Conservation (phyloP, 139 green algal genomes). For the Diplosphaera chodatii region DNA sequence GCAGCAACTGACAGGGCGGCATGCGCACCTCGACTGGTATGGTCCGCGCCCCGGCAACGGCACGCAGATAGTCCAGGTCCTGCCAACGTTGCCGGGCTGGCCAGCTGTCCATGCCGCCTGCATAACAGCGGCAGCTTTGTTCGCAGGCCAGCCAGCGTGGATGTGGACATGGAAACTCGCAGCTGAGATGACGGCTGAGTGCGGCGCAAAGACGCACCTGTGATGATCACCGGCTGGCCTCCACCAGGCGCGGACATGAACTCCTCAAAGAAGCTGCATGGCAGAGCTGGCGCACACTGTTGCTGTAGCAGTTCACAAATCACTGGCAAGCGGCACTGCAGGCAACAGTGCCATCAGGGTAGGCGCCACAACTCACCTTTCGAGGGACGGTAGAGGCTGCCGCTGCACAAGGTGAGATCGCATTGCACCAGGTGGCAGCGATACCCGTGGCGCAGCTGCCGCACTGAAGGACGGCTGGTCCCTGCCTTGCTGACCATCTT, state of each 20-base stretch:
- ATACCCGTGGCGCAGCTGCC: too few relatives aligned
- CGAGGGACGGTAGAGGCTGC: constrained; percentile 2
- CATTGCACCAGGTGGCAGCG: neutral
- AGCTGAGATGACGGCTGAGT: too few relatives aligned
- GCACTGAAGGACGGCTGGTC: neutral
- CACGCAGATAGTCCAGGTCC: constrained; percentile 53
- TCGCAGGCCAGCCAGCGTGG: too few relatives aligned
- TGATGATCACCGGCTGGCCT: constrained; percentile 24
- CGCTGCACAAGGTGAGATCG: neutral
- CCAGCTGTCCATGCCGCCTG: constrained; percentile 63
- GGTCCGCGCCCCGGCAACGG: constrained; percentile 65
- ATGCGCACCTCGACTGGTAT: constrained; percentile 82
- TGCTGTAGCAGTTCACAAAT: too few relatives aligned
- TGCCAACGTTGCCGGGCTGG: constrained; percentile 70
- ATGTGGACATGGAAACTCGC: too few relatives aligned
- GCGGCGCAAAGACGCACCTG: too few relatives aligned
- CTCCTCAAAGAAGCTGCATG: constrained; percentile 10
- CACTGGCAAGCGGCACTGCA: too few relatives aligned
- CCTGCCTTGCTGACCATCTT: neutral
- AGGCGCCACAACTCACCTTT: too few relatives aligned
- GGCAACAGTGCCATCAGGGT: too few relatives aligned
- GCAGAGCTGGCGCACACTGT: too few relatives aligned
- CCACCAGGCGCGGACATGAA: constrained; percentile 19
- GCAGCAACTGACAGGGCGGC: too few relatives aligned
- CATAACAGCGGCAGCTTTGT: too few relatives aligned